Conservation (phyloP, 2,329 filamentous ascomycete genomes). For the Neofusicoccum ribis region DNA sequence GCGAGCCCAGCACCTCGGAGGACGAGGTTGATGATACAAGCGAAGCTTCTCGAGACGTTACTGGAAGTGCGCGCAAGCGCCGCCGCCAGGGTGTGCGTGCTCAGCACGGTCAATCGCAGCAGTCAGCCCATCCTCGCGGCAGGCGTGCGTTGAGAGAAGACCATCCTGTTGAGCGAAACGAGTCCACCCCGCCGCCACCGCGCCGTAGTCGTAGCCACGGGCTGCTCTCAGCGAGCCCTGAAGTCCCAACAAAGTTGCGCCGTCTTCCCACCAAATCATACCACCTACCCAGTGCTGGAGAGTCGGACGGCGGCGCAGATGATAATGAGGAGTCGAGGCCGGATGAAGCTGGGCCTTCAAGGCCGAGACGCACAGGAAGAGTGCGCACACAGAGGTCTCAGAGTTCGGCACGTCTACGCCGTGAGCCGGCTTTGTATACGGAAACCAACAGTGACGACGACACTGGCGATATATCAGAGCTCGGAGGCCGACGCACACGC, state of each 20-base stretch:
- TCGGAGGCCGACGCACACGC: background rate
- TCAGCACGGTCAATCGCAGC: slow-evolving; percentile 2
- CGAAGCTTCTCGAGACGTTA: background rate
- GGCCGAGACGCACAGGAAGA: slow-evolving; percentile 10
- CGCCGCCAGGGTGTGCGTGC: background rate
- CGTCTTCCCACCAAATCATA: slow-evolving; percentile 16
- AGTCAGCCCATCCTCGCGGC: background rate
- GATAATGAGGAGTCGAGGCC: background rate
- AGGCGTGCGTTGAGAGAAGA: slow-evolving; percentile 34
- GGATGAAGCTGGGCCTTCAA: background rate
- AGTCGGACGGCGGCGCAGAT: background rate
- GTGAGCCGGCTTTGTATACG: background rate
- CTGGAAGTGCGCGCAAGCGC: slow-evolving; percentile 7
- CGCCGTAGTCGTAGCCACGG: slow-evolving; percentile 12
- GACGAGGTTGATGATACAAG: slow-evolving; percentile 22
- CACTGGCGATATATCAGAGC: background rate
- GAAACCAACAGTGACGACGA: slow-evolving; percentile 8
- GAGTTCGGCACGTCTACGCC: slow-evolving; percentile 3
- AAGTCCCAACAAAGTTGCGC: slow-evolving; percentile 17
- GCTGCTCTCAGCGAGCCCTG: slow-evolving; percentile 10
- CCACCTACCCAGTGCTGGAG: slow-evolving; percentile 17
- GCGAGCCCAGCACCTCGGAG: slow-evolving; percentile 38
- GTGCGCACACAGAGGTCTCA: slow-evolving; percentile 4
- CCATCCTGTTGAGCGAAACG: background rate
- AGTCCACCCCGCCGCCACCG: background rate